Evolutionary conservation across 2,329 filamentous ascomycete species (phyloP), one percentile per base, ranked within the genome.

Genomic region (Emmonsiellopsis sp.): DNA sequence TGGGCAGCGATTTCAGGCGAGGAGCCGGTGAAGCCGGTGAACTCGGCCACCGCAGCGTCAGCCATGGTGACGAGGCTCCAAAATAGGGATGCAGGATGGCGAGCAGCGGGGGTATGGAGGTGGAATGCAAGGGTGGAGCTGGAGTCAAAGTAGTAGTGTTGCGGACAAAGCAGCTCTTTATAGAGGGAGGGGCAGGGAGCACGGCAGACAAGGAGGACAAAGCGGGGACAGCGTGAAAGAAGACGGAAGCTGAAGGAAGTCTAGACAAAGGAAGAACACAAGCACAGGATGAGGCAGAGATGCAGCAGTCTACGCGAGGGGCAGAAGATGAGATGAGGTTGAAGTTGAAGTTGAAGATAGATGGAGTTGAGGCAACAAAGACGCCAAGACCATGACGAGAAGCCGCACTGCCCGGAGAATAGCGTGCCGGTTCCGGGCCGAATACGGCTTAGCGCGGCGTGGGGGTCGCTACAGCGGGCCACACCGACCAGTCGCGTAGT

Each of bases 21-120:
- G 55, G 86, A 82, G 61, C 84, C 85, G 40, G 93, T 97, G 68
- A 98, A 87, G 71, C 80, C 78, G 64, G 84, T 83, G 69, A 98
- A 96, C 64, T 84, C 83, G 58, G 81, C 80, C 61, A 96, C 81
- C 57, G 76, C 72, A 54, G 85, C 81, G 60, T 85, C 84, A 62
- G 87, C 86, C 84, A 88, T 88, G 59, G 54, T 65, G 60, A 62
- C 15, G 20, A 26, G 20, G 20, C 1, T 26, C 5, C 2, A 26
- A 5, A 26, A 4, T 26, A 20, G 13, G 42, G 50, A 16, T 44
- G 15, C 15, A 37, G 15, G 9, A 16, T 37, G 30, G n/a, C 48
- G 20, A 26, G 20, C 20, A 26, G 20, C 20, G 20, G 20, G 13
- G 20, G 31, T n/a, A 32, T 15, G 16, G 26, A 7, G 15, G 38